Base-by-base conservation (phyloP, 2,329 filamentous ascomycete species). In the Fusarium nanum region DNA sequence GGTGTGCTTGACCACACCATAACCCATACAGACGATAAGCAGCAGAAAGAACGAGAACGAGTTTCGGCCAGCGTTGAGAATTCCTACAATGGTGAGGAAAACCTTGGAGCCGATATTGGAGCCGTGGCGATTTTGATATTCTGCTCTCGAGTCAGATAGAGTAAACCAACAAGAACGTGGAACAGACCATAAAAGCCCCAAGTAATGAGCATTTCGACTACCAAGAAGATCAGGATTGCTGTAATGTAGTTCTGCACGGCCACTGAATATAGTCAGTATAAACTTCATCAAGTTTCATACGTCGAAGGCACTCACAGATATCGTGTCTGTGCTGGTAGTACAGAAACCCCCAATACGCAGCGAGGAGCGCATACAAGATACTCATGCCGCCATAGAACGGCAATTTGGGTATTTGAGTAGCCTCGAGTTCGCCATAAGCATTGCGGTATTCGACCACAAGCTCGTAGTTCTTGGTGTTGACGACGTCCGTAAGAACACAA, bases 211-310 rank as follows among this genome's bases (percentile, higher is more conserved):
- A 98, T 97, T 80, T 99, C 96, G 18, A 98, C 82, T 18, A 98
- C 93, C 45, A 99, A 84, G 82, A 99, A 99, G 55, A 96, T 89
- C 52, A 99, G 85, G 65, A 98, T 99, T 12, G 96, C 95, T 0
- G 96, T 99, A 75, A 99, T 98, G 80, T 99, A 99, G 79, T 99
- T 99, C 81, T 99, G 96, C 4, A 99, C 96, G 18, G 97, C 92
- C 76, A 99, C 90, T 93, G 66, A 3, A 27, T 14, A 40, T 56
- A 27, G 72, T 76, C 41, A 67, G 50, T 20, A 52, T 30, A 16
- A 23, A 58, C 11, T 28, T 18, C 14, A 7, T 5, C 5, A 14
- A 55, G 25, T n/a, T n/a, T 18, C 18, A 40, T 42, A 20, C 12
- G 44, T n/a, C 23, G 9, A 18, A 11, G 34, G 32, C 37, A 79